Evolutionary conservation across 352 stramenopile species (phyloP).

Genomic region (Phytophthora capsici): DNA sequence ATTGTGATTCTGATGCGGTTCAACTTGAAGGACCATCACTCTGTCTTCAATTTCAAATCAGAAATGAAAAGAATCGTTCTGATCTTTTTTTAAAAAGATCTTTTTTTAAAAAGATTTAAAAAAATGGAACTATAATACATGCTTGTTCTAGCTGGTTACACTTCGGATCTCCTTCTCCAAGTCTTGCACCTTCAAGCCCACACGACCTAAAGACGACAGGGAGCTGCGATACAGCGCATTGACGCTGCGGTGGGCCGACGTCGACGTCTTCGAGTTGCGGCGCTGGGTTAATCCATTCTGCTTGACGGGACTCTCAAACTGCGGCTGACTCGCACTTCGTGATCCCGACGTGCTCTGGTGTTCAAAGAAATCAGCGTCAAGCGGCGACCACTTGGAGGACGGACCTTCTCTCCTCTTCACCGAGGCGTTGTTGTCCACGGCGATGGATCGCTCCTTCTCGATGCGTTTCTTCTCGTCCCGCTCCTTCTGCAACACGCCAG

Average conservation of each 20-base stretch:
- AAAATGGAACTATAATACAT: conserved; percentile 21
- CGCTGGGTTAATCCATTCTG: conserved; percentile 23
- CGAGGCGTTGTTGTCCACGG: conserved; percentile 23
- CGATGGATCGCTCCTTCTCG: conserved; percentile 38
- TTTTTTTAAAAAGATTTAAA: too few species aligned
- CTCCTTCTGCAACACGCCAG: conserved; percentile 49
- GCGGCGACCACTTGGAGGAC: conserved; percentile 24
- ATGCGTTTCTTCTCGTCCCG: conserved; percentile 45
- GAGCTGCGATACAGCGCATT: conserved; percentile 55
- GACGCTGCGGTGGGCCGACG: conserved; percentile 19
- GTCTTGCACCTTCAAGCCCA: conserved; percentile 70
- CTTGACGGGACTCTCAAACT: conserved; percentile 47
- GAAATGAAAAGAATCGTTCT: background rate
- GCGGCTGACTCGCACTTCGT: conserved; percentile 25
- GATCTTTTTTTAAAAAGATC: too few species aligned
- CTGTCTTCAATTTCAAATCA: background rate
- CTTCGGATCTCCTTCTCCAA: conserved; percentile 71
- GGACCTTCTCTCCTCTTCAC: conserved; percentile 33
- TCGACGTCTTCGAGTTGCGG: conserved; percentile 35
- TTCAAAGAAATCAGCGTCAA: conserved; percentile 26
- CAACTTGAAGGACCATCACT: conserved; percentile 18
- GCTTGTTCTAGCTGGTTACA: conserved; percentile 21
- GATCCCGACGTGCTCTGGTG: conserved; percentile 5
- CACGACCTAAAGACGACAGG: conserved; percentile 59
- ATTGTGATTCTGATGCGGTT: background rate